Base-by-base conservation (phyloP, 768 basidiomycete genomes). In the Termitomyces sp. region DNA sequence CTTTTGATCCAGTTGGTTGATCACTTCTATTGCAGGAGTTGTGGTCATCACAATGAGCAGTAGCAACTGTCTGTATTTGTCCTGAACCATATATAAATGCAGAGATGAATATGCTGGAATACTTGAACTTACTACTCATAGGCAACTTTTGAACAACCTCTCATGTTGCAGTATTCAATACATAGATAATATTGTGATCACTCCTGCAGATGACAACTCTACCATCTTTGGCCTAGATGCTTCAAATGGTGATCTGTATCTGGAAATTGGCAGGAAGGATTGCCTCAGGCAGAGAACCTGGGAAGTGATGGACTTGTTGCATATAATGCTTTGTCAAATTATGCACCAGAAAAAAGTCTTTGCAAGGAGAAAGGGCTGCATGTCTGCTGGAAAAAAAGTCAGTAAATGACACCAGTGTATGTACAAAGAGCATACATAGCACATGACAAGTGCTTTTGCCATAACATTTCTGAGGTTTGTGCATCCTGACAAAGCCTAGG, bases 171-270 rank as follows among this genome's bases (percentile, higher is more conserved):
- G 40, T 25, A 42, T 56, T 30, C 3, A 46, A 14, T 14, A 55
- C 37, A 44, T 44, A 14, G 10, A 57, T 47, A 2, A 11, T 51
- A 2, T 52, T 47, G 28, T 45, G 23, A n/a, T 62, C 41, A 35
- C 61, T 59, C 1, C 55, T 52, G 47, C 55, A 56, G 14, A 57
- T 32, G 17, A 51, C 55, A 25, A 54, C 23, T 27, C 59, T 54
- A 8, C 50, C 45, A 19, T 39, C 41, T 52, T 62, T 43, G 1
- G 55, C 55, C 32, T 44, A 62, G 1, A 16, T 9, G 19, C 51
- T 49, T 50, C 57, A 34, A 12, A 54, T 53, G 0, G 44, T 32
- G n/a, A 48, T 49, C 0, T 39, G 17, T 8, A 56, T 32, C 39
- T 44, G 1, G 21, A 47, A n/a, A 16, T 62, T 40, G 25, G 54